Conservation (phyloP, 352 stramenopile species). For the Globisporangium iwayamae region DNA sequence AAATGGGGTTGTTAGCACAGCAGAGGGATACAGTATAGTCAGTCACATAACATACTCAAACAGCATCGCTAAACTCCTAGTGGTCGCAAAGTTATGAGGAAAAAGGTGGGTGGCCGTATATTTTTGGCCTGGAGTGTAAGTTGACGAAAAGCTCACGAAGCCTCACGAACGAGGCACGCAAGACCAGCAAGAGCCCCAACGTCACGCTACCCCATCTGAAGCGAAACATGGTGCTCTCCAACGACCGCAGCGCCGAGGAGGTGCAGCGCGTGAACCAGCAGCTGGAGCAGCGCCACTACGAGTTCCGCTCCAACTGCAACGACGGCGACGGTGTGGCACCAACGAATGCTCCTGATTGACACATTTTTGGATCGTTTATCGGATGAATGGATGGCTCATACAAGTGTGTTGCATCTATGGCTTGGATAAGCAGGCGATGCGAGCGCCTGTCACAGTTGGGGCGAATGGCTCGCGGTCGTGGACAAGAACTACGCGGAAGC, state of each 20-base stretch:
- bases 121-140: no score
- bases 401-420: not conserved
- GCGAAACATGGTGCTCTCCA: conserved; percentile 30
- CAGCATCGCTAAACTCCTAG: no score
- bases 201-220: not conserved
- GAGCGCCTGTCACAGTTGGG: conserved; percentile 85
- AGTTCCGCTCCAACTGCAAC: conserved; percentile 87
- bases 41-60: no score
- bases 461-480: conserved; percentile 83
- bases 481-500: conserved; percentile 83
- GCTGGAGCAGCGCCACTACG: conserved; percentile 82
- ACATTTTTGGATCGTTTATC: not conserved
- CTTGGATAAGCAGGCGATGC: conserved; percentile 37
- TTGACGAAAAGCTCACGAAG: not conserved
- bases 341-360: not conserved
- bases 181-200: not conserved
- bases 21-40: no score
- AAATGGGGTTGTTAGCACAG: no score
- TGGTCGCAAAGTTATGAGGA: no score
- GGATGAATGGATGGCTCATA: not conserved
- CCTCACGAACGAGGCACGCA: not conserved
- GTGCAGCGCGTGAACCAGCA: conserved; percentile 80
- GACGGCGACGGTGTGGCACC: conserved; percentile 49
- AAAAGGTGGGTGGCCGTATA: no score
- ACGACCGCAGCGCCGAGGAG: conserved; percentile 51